phyloP scores from a whole-genome alignment of 2,329 filamentous ascomycete species.

The Bipolaris gigantea region DNA sequence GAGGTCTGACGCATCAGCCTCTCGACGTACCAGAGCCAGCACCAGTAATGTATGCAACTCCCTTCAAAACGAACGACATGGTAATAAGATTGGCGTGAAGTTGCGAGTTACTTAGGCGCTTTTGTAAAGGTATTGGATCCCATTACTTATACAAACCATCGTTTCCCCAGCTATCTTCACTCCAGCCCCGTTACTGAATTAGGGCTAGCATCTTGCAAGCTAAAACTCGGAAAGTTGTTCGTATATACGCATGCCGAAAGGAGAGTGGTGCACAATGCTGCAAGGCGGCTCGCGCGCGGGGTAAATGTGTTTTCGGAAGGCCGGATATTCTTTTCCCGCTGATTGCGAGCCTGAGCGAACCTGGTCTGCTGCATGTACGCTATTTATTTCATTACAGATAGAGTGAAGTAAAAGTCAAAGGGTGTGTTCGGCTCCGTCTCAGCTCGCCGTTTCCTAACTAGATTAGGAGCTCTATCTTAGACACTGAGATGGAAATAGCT shows the following conservation, averaged over 20 bases:
- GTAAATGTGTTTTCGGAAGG: neutral
- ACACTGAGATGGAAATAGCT: too few species aligned
- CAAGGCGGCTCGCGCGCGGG: neutral
- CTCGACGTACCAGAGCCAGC: slow-evolving; percentile 49
- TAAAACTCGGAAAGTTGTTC: neutral
- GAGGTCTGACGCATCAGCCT: neutral
- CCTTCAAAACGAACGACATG: slow-evolving; percentile 49
- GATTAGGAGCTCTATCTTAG: too few species aligned
- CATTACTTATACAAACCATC: neutral
- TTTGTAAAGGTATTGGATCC: neutral
- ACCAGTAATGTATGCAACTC: slow-evolving; percentile 55
- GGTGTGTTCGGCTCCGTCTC: too few species aligned
- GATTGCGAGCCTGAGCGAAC: neutral
- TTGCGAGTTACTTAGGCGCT: neutral
- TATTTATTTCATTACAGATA: neutral
- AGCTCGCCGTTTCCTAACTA: too few species aligned
- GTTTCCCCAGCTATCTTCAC: neutral
- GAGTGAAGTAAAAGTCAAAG: too few species aligned
- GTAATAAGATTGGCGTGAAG: neutral
- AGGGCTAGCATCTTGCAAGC: neutral
- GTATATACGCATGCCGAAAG: neutral
- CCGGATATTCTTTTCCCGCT: slow-evolving; percentile 9
- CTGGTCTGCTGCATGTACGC: neutral
- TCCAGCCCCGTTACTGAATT: neutral
- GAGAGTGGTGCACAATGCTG: neutral